Conservation (phyloP, 495 filamentous ascomycete genomes). For the Peziza echinospora region DNA sequence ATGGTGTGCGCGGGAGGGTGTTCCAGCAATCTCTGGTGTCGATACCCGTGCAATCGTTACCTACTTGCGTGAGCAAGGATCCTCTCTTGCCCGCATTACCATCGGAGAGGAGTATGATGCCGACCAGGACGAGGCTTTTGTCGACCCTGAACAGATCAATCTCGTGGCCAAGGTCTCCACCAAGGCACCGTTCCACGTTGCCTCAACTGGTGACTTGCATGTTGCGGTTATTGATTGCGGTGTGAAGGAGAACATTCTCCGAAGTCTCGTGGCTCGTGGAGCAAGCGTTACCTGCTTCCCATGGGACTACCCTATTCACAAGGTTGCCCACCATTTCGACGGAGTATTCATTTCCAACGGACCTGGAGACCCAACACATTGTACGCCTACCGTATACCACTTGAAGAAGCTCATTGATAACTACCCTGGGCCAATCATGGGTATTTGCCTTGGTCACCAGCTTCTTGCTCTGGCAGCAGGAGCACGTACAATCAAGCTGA, state of each 20-base stretch:
- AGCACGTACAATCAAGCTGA: slow-evolving; percentile 75
- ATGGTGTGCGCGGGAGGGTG: slow-evolving; percentile 87
- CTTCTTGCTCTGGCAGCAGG: slow-evolving; percentile 64
- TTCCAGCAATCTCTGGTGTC: slow-evolving; percentile 91
- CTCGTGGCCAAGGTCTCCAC: slow-evolving; percentile 87
- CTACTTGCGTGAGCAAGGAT: slow-evolving; percentile 76
- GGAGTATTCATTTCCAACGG: slow-evolving; percentile 97
- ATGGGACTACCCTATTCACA: slow-evolving; percentile 91
- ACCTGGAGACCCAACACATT: slow-evolving; percentile 92
- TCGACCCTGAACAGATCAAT: slow-evolving; percentile 91
- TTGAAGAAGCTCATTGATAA: slow-evolving; percentile 69
- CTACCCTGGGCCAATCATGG: slow-evolving; percentile 80
- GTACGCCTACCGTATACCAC: slow-evolving; percentile 79
- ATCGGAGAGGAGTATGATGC: slow-evolving; percentile 97
- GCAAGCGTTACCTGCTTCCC: slow-evolving; percentile 81
- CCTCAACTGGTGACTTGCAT: slow-evolving; percentile 31
- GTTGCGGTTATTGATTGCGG: slow-evolving; percentile 92
- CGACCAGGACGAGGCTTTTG: slow-evolving; percentile 88
- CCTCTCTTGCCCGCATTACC: slow-evolving; percentile 81
- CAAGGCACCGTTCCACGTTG: slow-evolving; percentile 90
- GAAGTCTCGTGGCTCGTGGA: slow-evolving; percentile 71
- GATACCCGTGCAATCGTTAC: slow-evolving; percentile 90
- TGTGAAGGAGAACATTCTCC: slow-evolving; percentile 98
- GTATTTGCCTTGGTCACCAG: slow-evolving; percentile 91
- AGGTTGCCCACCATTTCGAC: slow-evolving; percentile 91